These are phyloP conservation scores for Crithidia mellificae DNA, from an alignment of 208 protist species.

Conservation along the genomic window DNA sequence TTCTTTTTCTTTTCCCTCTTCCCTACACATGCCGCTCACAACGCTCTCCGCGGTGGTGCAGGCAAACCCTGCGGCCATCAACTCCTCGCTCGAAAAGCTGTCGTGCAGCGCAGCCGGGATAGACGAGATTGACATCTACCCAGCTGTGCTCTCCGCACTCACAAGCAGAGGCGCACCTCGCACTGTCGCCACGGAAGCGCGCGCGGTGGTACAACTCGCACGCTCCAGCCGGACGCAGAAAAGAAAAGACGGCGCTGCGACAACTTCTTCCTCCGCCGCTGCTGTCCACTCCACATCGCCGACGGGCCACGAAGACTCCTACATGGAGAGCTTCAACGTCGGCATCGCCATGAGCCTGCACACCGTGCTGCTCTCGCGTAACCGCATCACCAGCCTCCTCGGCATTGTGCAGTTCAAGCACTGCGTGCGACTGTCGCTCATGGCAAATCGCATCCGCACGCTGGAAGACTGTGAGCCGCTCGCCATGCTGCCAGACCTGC, in stretches of 20 bases:
- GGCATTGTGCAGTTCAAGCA: constrained; percentile 84
- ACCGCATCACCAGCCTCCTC: constrained; percentile 55
- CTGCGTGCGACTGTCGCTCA: constrained; percentile 75
- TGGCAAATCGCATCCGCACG: constrained; percentile 71
- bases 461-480: constrained; percentile 85
- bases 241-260: neutral
- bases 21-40: constrained; percentile 32
- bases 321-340: constrained; percentile 52
- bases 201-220: constrained; percentile 8
- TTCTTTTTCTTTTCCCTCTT: no score
- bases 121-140: constrained; percentile 74
- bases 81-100: constrained; percentile 67
- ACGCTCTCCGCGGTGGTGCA: constrained; percentile 54
- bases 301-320: constrained; percentile 13
- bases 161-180: constrained; percentile 33
- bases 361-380: constrained; percentile 80
- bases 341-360: constrained; percentile 70
- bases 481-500: constrained; percentile 62
- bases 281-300: no score
- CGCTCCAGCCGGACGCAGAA: neutral
- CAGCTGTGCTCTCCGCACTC: constrained; percentile 53
- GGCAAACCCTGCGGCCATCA: constrained; percentile 47
- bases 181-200: constrained; percentile 26
- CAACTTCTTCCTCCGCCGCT: neutral
- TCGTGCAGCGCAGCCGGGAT: constrained; percentile 66